These are phyloP conservation scores for Sugiyamaella boreocaroliniensis DNA, from an alignment of 805 yeast species.

Conservation along the genomic window DNA sequence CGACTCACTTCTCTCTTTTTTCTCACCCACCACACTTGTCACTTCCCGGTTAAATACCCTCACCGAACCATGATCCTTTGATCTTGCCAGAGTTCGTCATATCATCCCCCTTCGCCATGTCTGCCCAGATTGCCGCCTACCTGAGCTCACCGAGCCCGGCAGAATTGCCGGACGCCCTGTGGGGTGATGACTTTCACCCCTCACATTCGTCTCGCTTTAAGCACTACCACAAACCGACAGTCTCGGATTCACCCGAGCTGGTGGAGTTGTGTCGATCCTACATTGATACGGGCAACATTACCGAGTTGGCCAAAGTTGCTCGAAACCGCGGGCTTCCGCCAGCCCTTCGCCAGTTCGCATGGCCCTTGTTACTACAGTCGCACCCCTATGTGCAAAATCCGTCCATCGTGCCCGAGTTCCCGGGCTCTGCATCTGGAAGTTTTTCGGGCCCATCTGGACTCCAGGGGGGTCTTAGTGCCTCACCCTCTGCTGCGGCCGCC, in stretches of 20 bases:
- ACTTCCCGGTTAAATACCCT: background rate
- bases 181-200: background rate
- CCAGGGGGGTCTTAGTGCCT: background rate
- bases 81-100: background rate
- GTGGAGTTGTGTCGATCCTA: conserved; percentile 50
- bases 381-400: conserved; percentile 85
- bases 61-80: background rate
- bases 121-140: background rate
- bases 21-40: no score
- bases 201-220: conserved; percentile 22
- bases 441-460: background rate
- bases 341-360: conserved; percentile 62
- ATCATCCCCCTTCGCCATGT: background rate
- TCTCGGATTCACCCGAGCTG: conserved; percentile 43
- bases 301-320: conserved; percentile 71
- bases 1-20: no score
- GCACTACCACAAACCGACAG: conserved; percentile 36
- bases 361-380: conserved; percentile 76
- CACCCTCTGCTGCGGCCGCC: background rate
- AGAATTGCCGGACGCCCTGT: background rate
- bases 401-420: conserved; percentile 54
- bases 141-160: background rate
- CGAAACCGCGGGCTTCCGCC: conserved; percentile 85
- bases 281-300: conserved; percentile 54
- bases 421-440: conserved; percentile 9